Evolutionary conservation across 2,329 filamentous ascomycete genomes (phyloP).

Genomic region (Phoma sp.): DNA sequence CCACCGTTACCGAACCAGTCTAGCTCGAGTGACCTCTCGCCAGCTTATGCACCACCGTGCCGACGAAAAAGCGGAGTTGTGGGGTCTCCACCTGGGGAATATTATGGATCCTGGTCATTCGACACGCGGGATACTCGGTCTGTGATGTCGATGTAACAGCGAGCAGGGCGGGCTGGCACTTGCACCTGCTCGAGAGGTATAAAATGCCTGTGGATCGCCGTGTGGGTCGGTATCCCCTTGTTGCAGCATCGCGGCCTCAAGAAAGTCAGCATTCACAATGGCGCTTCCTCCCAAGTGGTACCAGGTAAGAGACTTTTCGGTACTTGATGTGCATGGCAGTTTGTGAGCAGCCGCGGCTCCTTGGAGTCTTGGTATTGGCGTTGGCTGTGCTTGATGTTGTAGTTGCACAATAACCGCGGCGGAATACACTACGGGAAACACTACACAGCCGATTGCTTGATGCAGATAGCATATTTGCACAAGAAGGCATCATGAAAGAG

Average conservation of each 20-base stretch:
- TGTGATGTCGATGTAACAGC: conserved; percentile 1
- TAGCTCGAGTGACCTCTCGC: too few species aligned
- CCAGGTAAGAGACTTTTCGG: conserved; percentile 49
- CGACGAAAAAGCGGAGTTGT: conserved; percentile 16
- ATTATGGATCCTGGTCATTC: conserved; percentile 6
- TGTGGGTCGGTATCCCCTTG: conserved; percentile 15
- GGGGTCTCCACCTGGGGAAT: conserved; percentile 21
- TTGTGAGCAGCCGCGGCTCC: background rate
- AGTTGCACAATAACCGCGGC: background rate
- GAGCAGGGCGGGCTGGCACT: conserved; percentile 5
- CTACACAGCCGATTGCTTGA: background rate
- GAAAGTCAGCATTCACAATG: conserved; percentile 48
- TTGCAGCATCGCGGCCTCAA: conserved; percentile 14
- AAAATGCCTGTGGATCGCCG: conserved; percentile 13
- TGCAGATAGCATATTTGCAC: background rate
- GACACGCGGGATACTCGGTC: conserved; percentile 6
- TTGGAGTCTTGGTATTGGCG: background rate
- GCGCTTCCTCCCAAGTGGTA: conserved; percentile 64
- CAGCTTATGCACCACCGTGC: background rate
- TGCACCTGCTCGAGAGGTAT: conserved; percentile 9
- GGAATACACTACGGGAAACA: background rate
- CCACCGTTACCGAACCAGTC: too few species aligned
- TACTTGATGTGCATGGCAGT: background rate
- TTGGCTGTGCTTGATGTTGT: background rate
- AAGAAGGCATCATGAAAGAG: background rate